phyloP scores from a whole-genome alignment of 2,329 filamentous ascomycete genomes.

The Emergomyces orientalis region DNA sequence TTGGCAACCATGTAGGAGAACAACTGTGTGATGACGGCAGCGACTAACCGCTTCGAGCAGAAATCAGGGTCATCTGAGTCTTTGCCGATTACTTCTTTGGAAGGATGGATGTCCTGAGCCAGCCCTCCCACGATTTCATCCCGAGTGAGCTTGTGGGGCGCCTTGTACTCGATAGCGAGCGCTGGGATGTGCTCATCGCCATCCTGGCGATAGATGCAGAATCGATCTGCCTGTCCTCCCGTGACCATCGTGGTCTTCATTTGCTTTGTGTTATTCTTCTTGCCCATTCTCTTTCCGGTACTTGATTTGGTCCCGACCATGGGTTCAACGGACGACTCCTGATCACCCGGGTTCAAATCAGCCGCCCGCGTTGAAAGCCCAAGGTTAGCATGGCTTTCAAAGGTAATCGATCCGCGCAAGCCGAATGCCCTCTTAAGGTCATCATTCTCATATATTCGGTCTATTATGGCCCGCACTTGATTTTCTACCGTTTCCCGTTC shows the following conservation, averaged over 20 bases:
- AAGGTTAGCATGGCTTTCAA: constrained; percentile 29
- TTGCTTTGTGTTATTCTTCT: constrained; percentile 17
- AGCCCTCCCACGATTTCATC: constrained; percentile 21
- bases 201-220: constrained; percentile 18
- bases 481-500: constrained; percentile 31
- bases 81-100: constrained; percentile 20
- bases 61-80: constrained; percentile 21
- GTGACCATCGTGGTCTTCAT: not conserved
- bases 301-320: constrained; percentile 9
- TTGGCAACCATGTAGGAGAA: constrained; percentile 12
- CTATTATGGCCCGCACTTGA: constrained; percentile 28
- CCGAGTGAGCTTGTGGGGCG: constrained; percentile 20
- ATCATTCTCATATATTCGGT: constrained; percentile 21
- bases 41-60: constrained; percentile 18
- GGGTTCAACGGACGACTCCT: constrained; percentile 16
- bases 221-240: constrained; percentile 18
- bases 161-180: constrained; percentile 22
- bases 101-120: constrained; percentile 18
- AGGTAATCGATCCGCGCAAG: constrained; percentile 28
- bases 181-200: constrained; percentile 18
- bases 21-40: constrained; percentile 22
- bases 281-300: constrained; percentile 3
- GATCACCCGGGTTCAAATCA: too few species aligned
- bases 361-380: too few species aligned
- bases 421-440: constrained; percentile 23